These are phyloP conservation scores for Salix caprea DNA, from an alignment of 345 rosid genomes.

Conservation along the genomic window DNA sequence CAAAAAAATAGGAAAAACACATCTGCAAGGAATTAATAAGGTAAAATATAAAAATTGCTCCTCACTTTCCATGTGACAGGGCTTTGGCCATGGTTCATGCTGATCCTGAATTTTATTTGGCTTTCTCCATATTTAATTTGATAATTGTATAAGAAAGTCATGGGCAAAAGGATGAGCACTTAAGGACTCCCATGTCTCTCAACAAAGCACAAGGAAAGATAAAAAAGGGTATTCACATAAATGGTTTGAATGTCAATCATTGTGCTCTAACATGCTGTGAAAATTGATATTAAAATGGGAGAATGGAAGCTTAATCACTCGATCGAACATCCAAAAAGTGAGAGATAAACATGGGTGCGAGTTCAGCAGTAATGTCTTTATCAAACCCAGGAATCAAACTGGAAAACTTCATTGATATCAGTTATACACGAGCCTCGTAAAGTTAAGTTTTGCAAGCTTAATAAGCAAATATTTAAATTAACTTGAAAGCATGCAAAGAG, in stretches of 20 bases:
- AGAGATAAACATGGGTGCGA: background rate
- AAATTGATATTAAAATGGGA: no score
- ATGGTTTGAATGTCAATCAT: background rate
- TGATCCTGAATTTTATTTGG: no score
- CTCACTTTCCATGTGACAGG: no score
- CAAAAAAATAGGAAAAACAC: background rate
- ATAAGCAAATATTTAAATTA: background rate
- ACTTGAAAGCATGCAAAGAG: background rate
- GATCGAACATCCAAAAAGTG: background rate
- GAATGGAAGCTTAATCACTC: background rate
- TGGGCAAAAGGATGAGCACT: background rate
- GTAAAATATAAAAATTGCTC: no score
- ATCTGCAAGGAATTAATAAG: background rate
- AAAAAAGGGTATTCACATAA: background rate
- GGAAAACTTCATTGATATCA: background rate
- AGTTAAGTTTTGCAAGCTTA: background rate
- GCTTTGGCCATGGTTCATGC: no score
- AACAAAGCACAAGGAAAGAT: background rate
- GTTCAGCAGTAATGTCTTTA: background rate
- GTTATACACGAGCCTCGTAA: background rate
- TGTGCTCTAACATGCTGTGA: background rate
- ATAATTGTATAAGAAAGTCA: background rate
- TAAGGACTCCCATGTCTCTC: background rate
- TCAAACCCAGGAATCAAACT: background rate
- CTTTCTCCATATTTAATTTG: background rate